Evolutionary conservation across 169 alveolate genomes (phyloP), one percentile per base, ranked within the genome.

Genomic region (Eimeria acervulina): DNA sequence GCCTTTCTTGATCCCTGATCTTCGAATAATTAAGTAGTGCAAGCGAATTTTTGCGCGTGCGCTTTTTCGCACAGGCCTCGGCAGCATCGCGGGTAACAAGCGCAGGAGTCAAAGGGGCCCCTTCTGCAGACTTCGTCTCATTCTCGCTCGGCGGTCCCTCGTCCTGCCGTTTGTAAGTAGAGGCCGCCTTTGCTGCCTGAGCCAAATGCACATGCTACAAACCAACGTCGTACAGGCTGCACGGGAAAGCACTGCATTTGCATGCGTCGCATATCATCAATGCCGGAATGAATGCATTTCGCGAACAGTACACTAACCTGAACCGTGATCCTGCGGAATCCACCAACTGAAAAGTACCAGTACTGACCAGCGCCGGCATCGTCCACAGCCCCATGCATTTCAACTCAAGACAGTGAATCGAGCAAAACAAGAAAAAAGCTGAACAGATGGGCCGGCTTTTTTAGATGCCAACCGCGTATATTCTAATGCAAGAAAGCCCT

Each of bases 11-110:
- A 72, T 91, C 95, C 55, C 95, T 66, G 47, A 83, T 81, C 68
- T 94, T 94, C 33, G 94, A 51, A 70, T 94, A 94, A 42, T 63
- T 68, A 21, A 94, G 61, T 31, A 94, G 81, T 1, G 96, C 96
- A 76, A 94, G 93, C 5, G 96, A 94, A 44, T 92, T 94, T 40
- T 94, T 94, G 52, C 96, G 87, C 63, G 96, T 94, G 28, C 96
- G 96, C 33, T 94, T 94, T 74, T 84, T 94, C 33, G 59, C 94
- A 42, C 90, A 94, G 1, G 66, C 94, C n/a, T 81, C 94, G 51
- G 83, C 96, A 38, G 91, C 96, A 28, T 55, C 89, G 61, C 81
- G 74, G 8, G 93, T 47, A 31, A 21, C 94, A 26, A n/a, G 44
- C 55, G 28, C 87, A 19, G 88, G 63, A 26, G 52, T 55, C 61